Percentiles rank a stretch among this genome's conserved stretches.
These are phyloP conservation scores for Fusarium oxysporum DNA, from an alignment of 2,329 filamentous ascomycete genomes.

Conservation along the genomic window DNA sequence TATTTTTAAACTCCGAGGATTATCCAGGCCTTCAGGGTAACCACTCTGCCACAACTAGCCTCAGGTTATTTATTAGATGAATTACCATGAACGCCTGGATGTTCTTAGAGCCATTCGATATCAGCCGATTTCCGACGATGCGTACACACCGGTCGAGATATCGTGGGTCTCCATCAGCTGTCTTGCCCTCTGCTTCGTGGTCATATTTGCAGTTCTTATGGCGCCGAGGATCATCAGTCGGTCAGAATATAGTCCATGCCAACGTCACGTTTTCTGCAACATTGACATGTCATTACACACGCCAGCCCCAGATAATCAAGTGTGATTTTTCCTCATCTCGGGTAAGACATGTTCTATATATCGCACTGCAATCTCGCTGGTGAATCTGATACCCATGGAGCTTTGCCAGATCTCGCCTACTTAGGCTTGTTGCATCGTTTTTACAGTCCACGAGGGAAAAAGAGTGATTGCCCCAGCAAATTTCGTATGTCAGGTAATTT, in stretches of 20 bases:
- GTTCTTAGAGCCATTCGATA: slow-evolving; percentile 40
- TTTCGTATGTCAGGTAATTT: not conserved
- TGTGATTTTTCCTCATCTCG: slow-evolving; percentile 27
- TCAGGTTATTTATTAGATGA: not conserved
- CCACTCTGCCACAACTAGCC: not conserved
- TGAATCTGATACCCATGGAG: slow-evolving; percentile 16
- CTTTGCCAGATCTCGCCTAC: slow-evolving; percentile 30
- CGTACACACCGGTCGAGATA: slow-evolving; percentile 18
- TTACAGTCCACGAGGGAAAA: not conserved
- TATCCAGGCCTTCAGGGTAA: slow-evolving; percentile 26
- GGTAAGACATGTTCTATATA: slow-evolving; percentile 20
- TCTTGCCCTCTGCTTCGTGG: slow-evolving; percentile 24
- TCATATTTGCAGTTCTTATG: slow-evolving; percentile 6
- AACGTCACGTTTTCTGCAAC: not conserved
- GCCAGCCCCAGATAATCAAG: slow-evolving; percentile 9
- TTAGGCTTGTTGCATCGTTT: not conserved
- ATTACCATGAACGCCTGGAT: slow-evolving; percentile 5
- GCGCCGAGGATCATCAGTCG: slow-evolving; percentile 15
- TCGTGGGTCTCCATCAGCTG: slow-evolving; percentile 23
- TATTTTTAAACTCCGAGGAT: slow-evolving; percentile 28
- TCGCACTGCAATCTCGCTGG: slow-evolving; percentile 28
- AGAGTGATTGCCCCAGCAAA: not conserved
- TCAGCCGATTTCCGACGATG: slow-evolving; percentile 39
- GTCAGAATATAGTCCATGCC: slow-evolving; percentile 15
- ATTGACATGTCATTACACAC: slow-evolving; percentile 28